Evolutionary conservation across 495 filamentous ascomycete genomes (phyloP).

Genomic region (Aspergillus egyptiacus): DNA sequence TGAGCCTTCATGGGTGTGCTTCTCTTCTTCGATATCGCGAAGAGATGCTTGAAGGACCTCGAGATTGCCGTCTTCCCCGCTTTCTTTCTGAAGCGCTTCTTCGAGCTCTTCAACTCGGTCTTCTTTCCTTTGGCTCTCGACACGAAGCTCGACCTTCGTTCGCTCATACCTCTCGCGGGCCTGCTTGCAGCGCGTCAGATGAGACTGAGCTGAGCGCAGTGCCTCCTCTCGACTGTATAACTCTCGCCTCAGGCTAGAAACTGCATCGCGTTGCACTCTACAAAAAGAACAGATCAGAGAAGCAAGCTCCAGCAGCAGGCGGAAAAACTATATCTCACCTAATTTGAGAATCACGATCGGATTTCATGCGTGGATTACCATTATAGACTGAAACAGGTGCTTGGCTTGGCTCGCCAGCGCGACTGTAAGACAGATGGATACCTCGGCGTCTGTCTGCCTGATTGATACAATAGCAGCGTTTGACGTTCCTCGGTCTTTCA

Average conservation of each 20-base stretch:
- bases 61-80: slow-evolving; percentile 55
- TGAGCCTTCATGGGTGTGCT: slow-evolving; percentile 36
- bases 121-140: slow-evolving; percentile 52
- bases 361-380: slow-evolving; percentile 67
- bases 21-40: slow-evolving; percentile 47
- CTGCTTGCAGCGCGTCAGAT: slow-evolving; percentile 33
- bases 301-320: not conserved
- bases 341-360: slow-evolving; percentile 65
- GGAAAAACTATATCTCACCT: slow-evolving; percentile 28
- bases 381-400: slow-evolving; percentile 46
- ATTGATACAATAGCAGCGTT: slow-evolving; percentile 58
- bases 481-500: slow-evolving; percentile 60
- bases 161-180: slow-evolving; percentile 38
- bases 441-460: slow-evolving; percentile 57
- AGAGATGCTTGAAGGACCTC: slow-evolving; percentile 52
- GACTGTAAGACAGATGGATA: slow-evolving; percentile 52
- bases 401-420: slow-evolving; percentile 49
- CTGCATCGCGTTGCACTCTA: slow-evolving; percentile 41
- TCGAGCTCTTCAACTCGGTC: slow-evolving; percentile 53
- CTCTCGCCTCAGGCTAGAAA: slow-evolving; percentile 38
- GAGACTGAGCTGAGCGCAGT: slow-evolving; percentile 25
- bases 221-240: slow-evolving; percentile 33
- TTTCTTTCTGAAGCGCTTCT: slow-evolving; percentile 53
- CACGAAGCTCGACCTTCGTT: slow-evolving; percentile 43
- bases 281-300: not conserved